Conservation (phyloP, 306 rosid species). For the Fragaria iinumae region DNA sequence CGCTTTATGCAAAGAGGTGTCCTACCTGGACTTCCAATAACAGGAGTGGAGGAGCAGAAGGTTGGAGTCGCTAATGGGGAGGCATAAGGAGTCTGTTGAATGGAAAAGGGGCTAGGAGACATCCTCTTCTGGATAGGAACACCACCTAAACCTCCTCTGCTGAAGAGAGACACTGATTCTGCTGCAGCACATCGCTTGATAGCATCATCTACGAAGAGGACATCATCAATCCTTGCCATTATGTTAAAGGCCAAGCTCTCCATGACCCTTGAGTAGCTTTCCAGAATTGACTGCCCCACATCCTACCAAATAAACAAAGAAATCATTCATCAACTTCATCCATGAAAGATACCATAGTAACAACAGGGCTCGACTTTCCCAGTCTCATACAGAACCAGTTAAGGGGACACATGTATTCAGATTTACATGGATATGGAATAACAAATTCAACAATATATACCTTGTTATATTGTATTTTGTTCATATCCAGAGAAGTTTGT, state of each 20-base stretch:
- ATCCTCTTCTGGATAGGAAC: conserved; percentile 80
- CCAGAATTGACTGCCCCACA: conserved; percentile 93
- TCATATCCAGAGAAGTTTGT: conserved; percentile 88
- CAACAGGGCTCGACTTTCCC: not conserved
- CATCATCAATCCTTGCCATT: conserved; percentile 91
- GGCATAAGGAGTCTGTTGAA: conserved; percentile 75
- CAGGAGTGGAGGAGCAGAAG: conserved; percentile 72
- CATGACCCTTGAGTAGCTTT: conserved; percentile 95
- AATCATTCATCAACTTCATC: not conserved
- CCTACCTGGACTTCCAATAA: conserved; percentile 64
- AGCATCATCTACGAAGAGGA: conserved; percentile 77
- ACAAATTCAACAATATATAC: conserved; percentile 27
- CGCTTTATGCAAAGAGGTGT: conserved; percentile 39
- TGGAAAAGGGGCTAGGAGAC: conserved; percentile 90
- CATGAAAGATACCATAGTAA: not conserved
- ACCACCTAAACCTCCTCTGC: conserved; percentile 73
- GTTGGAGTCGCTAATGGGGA: conserved; percentile 88
- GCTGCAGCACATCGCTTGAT: conserved; percentile 65
- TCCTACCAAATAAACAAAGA: conserved; percentile 59
- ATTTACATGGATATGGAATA: conserved; percentile 1
- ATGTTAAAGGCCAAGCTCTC: conserved; percentile 97
- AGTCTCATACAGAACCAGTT: conserved; percentile 1
- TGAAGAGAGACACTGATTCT: conserved; percentile 61
- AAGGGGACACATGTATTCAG: not conserved
- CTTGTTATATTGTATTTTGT: conserved; percentile 86